Evolutionary conservation across 345 rosid genomes (phyloP), one percentile per base, ranked within the genome.

Genomic region (Sonneratia alba): DNA sequence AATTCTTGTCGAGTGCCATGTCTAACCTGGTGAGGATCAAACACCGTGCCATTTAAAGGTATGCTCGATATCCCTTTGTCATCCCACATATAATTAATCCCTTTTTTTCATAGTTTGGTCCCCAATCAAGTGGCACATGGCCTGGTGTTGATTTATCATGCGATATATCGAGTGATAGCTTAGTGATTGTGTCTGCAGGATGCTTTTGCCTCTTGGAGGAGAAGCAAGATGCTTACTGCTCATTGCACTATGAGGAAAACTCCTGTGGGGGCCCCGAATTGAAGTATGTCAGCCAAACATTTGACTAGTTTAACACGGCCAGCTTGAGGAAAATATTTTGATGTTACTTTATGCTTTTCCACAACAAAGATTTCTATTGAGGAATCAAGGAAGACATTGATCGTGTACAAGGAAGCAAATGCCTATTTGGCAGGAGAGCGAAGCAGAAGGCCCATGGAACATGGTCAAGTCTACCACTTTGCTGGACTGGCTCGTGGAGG

Each of bases 221-320:
- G 96, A 91, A 80, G 93, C 97, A 95, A 95, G 79, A 95, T 95
- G 99, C 96, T 95, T 6, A 95, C 83, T 95, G 92, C 77, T 95
- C 99, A 95, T 95, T 78, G 99, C 99, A 3, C n/a, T 95, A 95
- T 74, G 99, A n/a, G 98, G 37, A 95, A 95, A 79, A 92, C 97
- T 16, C 89, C 97, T 0, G 67, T 84, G 47, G 96, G 98, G 42
- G 80, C 85, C 98, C 62, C 84, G 80, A 75, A 94, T 79, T 94
- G 97, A 93, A 96, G 98, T 93, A 86, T 36, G 6, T 49, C 56
- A 14, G 51, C 37, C 51, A 10, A 40, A n/a, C 8, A 11, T 10
- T 45, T 5, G 37, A 40, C 32, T 40, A 15, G 59, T 21, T 38
- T 36, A 12, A 16, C 14, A n/a, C 49, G 38, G 18, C 21, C 14